phyloP scores from a whole-genome alignment of 768 basidiomycete genomes.

The Tricholoma saponaceum region DNA sequence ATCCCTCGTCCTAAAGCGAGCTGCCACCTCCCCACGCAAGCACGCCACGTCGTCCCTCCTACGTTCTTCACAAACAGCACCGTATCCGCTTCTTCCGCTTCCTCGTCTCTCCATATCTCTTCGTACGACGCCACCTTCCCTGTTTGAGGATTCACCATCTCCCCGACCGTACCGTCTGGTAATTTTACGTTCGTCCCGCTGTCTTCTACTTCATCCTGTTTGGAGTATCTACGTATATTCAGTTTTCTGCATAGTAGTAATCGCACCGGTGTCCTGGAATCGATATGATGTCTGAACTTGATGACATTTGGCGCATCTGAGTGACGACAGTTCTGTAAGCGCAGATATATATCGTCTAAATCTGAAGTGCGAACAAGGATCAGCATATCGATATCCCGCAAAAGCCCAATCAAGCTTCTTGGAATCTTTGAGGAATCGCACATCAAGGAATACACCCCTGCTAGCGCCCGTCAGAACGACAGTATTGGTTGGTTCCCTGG shows the following conservation, averaged over 20 bases:
- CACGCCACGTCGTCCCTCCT: conserved; percentile 13
- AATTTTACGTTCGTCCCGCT: conserved; percentile 21
- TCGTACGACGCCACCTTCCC: conserved; percentile 25
- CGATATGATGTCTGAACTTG: conserved; percentile 27
- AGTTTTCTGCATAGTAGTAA: background rate
- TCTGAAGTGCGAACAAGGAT: conserved; percentile 5
- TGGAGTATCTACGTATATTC: conserved; percentile 8
- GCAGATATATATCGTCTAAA: background rate
- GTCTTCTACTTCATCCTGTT: conserved; percentile 17
- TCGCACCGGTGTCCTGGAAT: conserved; percentile 26
- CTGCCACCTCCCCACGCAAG: conserved; percentile 14
- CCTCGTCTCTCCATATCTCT: conserved; percentile 29
- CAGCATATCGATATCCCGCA: conserved; percentile 28
- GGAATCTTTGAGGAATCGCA: conserved; percentile 27
- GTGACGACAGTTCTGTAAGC: background rate
- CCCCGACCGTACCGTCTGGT: conserved; percentile 24
- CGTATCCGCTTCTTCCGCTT: conserved; percentile 5
- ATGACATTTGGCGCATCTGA: conserved; percentile 16
- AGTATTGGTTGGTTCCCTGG: conserved; percentile 31
- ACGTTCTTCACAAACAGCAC: conserved; percentile 13
- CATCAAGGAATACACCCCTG: conserved; percentile 31
- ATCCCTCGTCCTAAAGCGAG: conserved; percentile 10
- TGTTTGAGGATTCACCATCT: conserved; percentile 30
- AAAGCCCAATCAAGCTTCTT: conserved; percentile 33
- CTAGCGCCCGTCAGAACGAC: conserved; percentile 27